Base-by-base conservation (phyloP, 257 asterid species). In the Nicotiana benthamiana region DNA sequence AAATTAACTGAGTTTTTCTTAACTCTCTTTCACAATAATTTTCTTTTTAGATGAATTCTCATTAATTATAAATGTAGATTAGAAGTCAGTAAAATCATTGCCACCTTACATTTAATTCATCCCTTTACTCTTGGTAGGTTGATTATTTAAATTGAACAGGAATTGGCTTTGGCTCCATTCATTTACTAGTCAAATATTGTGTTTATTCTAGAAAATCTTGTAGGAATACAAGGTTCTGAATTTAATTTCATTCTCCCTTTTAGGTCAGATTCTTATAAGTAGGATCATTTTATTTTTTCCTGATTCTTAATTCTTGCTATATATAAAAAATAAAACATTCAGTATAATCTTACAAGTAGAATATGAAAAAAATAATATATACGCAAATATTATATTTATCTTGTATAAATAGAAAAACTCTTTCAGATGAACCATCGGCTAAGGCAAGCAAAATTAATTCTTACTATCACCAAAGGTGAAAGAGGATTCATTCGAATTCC, bases 331-430 rank as follows among this genome's bases (percentile, higher is more conserved):
- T 36, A 7, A 36, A 10, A 36, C 8, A 36, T 0, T 0, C 10
- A 36, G 0, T 36, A 0, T 36, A 34, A 36, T 36, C 2, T 0
- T 0, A 36, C 0, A 36, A 36, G 2, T 36, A 0, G 0, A 0
- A 8, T 36, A 7, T 36, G 11, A 1, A 0, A 1, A 0, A 10
- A 3, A 36, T 7, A 36, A 36, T 36, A 1, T 36, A 36, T 36
- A 7, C 0, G 0, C 10, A 36, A 10, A 7, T 0, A 0, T 36
- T 36, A 7, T 6, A 0, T 10, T 3, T 36, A 36, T 2, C 46
- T 36, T 36, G 3, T 7, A 2, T 2, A 36, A 2, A 36, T 36
- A 7, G 10, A 36, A 1, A 0, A 0, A 7, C 10, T 36, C 46
- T 7, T 36, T 7, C 46, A 0, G 2, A 7, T 7, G 7, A 10